Percentiles rank a stretch among this genome's conserved stretches.
phyloP scores from a whole-genome alignment of 2,329 filamentous ascomycete genomes.

The Byssothecium circinans region DNA sequence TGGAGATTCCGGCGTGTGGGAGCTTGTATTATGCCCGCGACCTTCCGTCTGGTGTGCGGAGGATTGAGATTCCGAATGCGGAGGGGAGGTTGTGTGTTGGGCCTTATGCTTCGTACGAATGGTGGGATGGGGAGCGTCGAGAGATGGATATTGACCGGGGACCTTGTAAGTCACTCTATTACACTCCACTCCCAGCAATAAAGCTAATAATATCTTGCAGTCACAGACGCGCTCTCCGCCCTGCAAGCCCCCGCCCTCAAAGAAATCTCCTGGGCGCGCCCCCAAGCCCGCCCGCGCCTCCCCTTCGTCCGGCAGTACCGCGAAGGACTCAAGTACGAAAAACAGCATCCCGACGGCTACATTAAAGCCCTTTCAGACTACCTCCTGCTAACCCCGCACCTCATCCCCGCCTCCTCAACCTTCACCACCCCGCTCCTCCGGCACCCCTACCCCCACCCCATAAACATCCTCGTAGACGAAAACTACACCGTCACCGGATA shows the following conservation, averaged over 20 bases:
- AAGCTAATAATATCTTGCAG: no score
- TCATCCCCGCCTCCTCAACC: constrained; percentile 21
- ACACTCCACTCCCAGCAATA: no score
- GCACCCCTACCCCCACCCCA: constrained; percentile 41
- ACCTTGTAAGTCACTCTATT: constrained; percentile 20
- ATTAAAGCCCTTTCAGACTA: constrained; percentile 19
- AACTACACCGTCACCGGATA: constrained; percentile 39
- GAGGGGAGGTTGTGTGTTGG: constrained; percentile 24
- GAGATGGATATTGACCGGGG: constrained; percentile 23
- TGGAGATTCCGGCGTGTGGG: constrained; percentile 23
- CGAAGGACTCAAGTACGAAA: constrained; percentile 25
- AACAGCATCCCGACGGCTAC: constrained; percentile 21
- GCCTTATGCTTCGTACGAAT: constrained; percentile 17
- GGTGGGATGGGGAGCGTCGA: constrained; percentile 24
- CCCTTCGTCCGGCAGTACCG: constrained; percentile 24
- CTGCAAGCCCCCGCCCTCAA: constrained; percentile 26
- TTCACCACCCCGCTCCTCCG: constrained; percentile 28
- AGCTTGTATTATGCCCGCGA: constrained; percentile 27
- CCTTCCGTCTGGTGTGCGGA: constrained; percentile 5
- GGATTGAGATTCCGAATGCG: constrained; percentile 14
- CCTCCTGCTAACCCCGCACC: constrained; percentile 17
- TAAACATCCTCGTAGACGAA: constrained; percentile 38
- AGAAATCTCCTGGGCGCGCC: constrained; percentile 27
- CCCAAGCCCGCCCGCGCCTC: constrained; percentile 20
- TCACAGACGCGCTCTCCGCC: constrained; percentile 17